phyloP scores from a whole-genome alignment of 768 basidiomycete species.

The Leccinum rimulosum region DNA sequence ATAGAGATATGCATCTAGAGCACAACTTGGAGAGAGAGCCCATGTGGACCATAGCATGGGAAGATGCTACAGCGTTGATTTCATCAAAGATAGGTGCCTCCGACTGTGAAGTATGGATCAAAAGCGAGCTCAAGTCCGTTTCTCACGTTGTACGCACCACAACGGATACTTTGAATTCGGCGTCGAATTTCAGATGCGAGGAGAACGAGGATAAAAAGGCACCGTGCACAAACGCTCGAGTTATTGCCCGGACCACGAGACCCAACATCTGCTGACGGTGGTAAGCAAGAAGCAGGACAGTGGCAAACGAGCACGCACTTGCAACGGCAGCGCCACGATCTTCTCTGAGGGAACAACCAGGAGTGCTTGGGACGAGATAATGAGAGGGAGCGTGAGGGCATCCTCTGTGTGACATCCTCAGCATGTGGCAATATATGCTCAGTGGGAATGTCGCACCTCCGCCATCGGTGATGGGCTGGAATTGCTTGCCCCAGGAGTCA shows the following conservation, averaged over 20 bases:
- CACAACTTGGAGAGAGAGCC: constrained; percentile 41
- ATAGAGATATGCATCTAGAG: constrained; percentile 33
- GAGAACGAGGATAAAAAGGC: constrained; percentile 48
- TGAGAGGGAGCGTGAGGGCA: constrained; percentile 42
- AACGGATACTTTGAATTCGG: constrained; percentile 21
- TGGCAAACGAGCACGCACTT: constrained; percentile 34
- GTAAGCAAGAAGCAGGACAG: constrained; percentile 16
- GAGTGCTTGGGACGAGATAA: constrained; percentile 60
- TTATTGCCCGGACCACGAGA: constrained; percentile 45
- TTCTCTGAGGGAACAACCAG: constrained; percentile 52
- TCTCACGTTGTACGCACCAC: constrained; percentile 7
- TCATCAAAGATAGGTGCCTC: constrained; percentile 36
- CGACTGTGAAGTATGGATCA: constrained; percentile 21
- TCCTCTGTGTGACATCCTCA: constrained; percentile 35
- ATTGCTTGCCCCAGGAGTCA: constrained; percentile 66
- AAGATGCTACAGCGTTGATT: constrained; percentile 34
- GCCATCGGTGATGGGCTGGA: constrained; percentile 50
- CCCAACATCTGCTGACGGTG: constrained; percentile 24
- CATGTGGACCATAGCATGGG: constrained; percentile 37
- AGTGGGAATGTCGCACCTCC: constrained; percentile 29
- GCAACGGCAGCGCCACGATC: constrained; percentile 59
- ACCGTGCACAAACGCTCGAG: constrained; percentile 55
- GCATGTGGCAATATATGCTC: constrained; percentile 1
- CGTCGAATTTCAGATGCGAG: constrained; percentile 29
- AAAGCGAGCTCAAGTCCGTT: not conserved